These are phyloP conservation scores for Gypsophila paniculata DNA, from an alignment of 179 eudicot genomes.

Conservation along the genomic window DNA sequence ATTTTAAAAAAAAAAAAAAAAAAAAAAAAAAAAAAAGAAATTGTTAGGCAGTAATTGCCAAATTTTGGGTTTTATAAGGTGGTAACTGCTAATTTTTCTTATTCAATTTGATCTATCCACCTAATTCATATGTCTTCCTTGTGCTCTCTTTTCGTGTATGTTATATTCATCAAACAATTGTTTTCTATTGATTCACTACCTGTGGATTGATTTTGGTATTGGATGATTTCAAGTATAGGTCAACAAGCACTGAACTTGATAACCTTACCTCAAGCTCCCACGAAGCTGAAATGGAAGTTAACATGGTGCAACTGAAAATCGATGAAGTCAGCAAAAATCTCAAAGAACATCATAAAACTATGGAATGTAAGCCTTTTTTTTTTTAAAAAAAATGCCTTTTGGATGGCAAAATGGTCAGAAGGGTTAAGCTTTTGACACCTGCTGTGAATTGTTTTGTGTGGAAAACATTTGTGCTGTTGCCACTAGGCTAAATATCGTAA, in stretches of 20 bases:
- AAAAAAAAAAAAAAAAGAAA: too few species aligned
- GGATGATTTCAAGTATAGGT: conserved; percentile 38
- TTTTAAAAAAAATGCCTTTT: conserved; percentile 18
- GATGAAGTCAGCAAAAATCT: conserved; percentile 56
- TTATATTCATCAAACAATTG: not conserved
- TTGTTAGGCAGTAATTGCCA: too few species aligned
- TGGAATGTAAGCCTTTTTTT: conserved; percentile 66
- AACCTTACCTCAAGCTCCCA: conserved; percentile 60
- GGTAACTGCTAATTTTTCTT: too few species aligned
- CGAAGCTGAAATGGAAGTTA: conserved; percentile 84
- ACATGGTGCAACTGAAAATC: conserved; percentile 58
- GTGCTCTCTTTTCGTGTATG: not conserved
- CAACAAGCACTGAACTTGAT: conserved; percentile 49
- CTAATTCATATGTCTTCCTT: too few species aligned
- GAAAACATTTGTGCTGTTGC: not conserved
- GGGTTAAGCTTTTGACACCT: conserved; percentile 4
- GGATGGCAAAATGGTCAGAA: not conserved
- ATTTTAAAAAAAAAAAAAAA: too few species aligned
- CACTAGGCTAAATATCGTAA: not conserved
- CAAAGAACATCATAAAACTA: conserved; percentile 56
- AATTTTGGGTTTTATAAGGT: too few species aligned
- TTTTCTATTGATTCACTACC: conserved; percentile 9
- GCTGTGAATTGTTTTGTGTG: conserved; percentile 9
- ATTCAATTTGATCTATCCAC: too few species aligned
- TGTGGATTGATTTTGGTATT: conserved; percentile 12